A percentile compares a stretch with the other conserved stretches of the same genome.
phyloP scores from a whole-genome alignment of 768 basidiomycete genomes.

The Lanmaoa rubissima region DNA sequence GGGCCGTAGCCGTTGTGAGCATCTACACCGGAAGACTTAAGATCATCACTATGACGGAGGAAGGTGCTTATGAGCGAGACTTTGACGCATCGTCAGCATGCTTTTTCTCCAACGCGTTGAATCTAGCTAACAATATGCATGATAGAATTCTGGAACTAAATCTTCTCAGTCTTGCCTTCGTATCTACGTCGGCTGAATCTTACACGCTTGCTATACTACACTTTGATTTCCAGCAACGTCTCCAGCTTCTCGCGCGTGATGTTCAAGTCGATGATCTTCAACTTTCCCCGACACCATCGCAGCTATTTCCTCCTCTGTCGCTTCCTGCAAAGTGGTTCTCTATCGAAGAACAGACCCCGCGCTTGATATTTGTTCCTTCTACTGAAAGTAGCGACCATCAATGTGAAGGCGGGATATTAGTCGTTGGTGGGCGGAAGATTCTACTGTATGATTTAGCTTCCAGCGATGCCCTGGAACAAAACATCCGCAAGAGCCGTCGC shows the following conservation, averaged over 20 bases:
- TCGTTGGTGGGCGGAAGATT: conserved; percentile 67
- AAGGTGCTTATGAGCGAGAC: conserved; percentile 52
- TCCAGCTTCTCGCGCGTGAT: conserved; percentile 65
- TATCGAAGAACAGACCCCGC: conserved; percentile 38
- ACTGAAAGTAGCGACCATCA: conserved; percentile 25
- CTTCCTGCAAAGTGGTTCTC: conserved; percentile 49
- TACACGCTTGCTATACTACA: conserved; percentile 66
- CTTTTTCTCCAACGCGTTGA: neutral
- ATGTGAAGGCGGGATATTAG: conserved; percentile 64
- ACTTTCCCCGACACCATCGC: conserved; percentile 49
- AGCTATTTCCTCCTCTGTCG: conserved; percentile 49
- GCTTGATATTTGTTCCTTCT: conserved; percentile 38
- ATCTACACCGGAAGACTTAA: conserved; percentile 72
- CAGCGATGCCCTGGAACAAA: conserved; percentile 46
- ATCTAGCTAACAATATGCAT: conserved; percentile 3
- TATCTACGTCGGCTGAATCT: conserved; percentile 41
- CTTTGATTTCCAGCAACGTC: conserved; percentile 55
- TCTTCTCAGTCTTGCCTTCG: conserved; percentile 63
- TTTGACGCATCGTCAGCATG: conserved; percentile 62
- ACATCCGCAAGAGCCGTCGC: conserved; percentile 53
- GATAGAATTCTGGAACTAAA: conserved; percentile 64
- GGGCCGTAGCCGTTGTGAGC: conserved; percentile 57
- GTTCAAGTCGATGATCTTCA: conserved; percentile 43
- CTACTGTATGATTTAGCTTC: conserved; percentile 59
- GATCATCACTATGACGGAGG: conserved; percentile 50